phyloP scores from a whole-genome alignment of 1,139 yeast species.

The Magnusiomyces sp. region DNA sequence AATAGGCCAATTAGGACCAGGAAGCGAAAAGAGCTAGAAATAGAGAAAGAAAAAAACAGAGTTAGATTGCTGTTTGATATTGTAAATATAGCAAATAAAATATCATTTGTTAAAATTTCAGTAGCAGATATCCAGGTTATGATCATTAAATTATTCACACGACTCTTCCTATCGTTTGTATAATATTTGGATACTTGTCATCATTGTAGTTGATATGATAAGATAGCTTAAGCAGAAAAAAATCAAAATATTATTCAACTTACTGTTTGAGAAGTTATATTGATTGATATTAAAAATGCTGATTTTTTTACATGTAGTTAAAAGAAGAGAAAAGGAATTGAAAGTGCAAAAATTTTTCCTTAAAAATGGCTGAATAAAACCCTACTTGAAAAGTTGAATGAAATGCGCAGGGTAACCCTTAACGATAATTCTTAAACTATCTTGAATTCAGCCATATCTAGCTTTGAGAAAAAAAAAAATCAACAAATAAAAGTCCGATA shows the following conservation, averaged over 20 bases:
- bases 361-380: no score
- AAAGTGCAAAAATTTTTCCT: no score
- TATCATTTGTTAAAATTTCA: neutral
- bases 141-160: slow-evolving; percentile 15
- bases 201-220: neutral
- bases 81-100: neutral
- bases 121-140: slow-evolving; percentile 10
- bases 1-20: neutral
- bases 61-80: neutral
- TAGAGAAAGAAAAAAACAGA: neutral
- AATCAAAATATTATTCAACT: neutral
- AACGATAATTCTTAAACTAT: neutral
- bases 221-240: neutral
- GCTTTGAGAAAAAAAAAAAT: neutral
- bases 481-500: neutral
- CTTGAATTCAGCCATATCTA: neutral
- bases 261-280: no score
- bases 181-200: slow-evolving; percentile 1
- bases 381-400: no score
- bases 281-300: no score
- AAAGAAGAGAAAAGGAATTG: neutral
- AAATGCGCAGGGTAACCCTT: neutral
- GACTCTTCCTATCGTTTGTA: slow-evolving; percentile 16
- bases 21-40: neutral
- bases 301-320: neutral